Conservation (phyloP, 169 alveolate species). For the Plasmodium gaboni region DNA sequence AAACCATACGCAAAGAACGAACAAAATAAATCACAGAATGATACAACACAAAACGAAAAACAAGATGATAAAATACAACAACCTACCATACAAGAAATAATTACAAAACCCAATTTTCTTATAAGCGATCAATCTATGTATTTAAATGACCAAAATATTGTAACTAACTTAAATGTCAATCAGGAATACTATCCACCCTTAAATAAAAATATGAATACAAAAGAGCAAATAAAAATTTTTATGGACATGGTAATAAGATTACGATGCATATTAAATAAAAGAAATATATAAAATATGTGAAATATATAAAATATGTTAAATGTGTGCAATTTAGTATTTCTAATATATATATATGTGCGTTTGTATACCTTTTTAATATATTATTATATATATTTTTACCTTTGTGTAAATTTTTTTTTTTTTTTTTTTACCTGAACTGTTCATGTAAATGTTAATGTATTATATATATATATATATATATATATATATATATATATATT, state of each 20-base stretch:
- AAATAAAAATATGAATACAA: slow-evolving; percentile 9
- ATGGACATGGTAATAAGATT: slow-evolving; percentile 23
- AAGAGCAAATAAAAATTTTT: slow-evolving; percentile 36
- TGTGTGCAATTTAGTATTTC: too few species aligned
- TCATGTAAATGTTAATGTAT: neutral
- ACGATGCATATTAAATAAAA: too few species aligned
- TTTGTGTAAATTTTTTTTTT: slow-evolving; percentile 4
- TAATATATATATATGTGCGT: too few species aligned
- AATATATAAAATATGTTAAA: too few species aligned
- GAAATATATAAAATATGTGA: too few species aligned
- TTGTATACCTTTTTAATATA: too few species aligned
- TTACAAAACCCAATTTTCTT: slow-evolving; percentile 26
- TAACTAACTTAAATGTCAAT: neutral
- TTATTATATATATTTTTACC: too few species aligned
- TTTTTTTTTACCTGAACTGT: slow-evolving; percentile 2
- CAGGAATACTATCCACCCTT: neutral
- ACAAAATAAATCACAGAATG: slow-evolving; percentile 1
- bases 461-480: neutral
- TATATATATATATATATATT: neutral
- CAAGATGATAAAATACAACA: slow-evolving; percentile 11
- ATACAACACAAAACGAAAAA: slow-evolving; percentile 25
- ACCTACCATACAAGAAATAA: slow-evolving; percentile 48
- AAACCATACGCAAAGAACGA: slow-evolving; percentile 22
- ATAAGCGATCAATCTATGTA: slow-evolving; percentile 3
- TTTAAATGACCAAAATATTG: slow-evolving; percentile 6